Evolutionary conservation across 2,329 filamentous ascomycete species (phyloP).

Genomic region (Fusarium protoensiforme): DNA sequence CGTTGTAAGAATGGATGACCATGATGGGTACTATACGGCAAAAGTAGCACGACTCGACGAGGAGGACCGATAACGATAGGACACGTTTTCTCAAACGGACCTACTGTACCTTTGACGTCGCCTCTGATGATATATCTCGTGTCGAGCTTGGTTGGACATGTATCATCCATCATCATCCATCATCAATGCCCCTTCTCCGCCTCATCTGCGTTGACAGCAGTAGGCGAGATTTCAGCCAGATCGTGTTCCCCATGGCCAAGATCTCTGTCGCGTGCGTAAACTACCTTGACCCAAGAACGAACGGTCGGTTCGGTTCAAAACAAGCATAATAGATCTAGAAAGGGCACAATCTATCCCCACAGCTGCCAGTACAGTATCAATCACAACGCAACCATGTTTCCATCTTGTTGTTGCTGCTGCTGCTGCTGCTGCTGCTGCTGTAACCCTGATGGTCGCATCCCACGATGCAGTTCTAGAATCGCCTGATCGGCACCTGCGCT

Average conservation of each 20-base stretch:
- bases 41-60: not conserved
- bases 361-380: not conserved
- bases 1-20: not conserved
- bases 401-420: not conserved
- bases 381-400: conserved; percentile 1
- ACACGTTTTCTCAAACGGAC: not conserved
- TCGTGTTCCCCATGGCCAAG: not conserved
- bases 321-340: conserved; percentile 14
- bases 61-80: not conserved
- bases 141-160: not conserved
- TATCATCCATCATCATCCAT: not conserved
- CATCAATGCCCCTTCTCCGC: not conserved
- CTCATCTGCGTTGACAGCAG: not conserved
- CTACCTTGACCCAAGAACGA: not conserved
- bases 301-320: not conserved
- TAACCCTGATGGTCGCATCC: conserved; percentile 30
- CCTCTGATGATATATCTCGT: conserved; percentile 20
- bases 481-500: conserved; percentile 30
- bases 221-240: not conserved
- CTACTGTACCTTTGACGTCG: not conserved
- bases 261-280: not conserved
- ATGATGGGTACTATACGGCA: not conserved
- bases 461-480: conserved; percentile 17
- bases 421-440: not conserved
- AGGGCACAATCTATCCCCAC: conserved; percentile 16